These are phyloP conservation scores for Chlorencoelia australis DNA, from an alignment of 2,329 filamentous ascomycete species.

Conservation along the genomic window DNA sequence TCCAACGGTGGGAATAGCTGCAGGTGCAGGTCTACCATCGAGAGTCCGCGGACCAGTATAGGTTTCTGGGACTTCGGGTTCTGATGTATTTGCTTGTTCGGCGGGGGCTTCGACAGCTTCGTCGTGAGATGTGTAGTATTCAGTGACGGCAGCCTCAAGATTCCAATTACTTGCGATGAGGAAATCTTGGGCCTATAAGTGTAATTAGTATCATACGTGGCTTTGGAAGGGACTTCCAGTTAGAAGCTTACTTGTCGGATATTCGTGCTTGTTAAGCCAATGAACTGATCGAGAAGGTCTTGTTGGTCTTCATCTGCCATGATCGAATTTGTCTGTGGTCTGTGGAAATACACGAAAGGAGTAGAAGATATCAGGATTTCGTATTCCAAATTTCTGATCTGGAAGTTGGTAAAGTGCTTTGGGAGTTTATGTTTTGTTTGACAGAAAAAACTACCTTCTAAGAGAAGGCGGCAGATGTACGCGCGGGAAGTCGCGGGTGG, in stretches of 20 bases:
- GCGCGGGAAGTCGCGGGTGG: too few relatives aligned
- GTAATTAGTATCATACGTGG: constrained; percentile 7
- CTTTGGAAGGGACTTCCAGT: too few relatives aligned
- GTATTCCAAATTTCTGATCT: too few relatives aligned
- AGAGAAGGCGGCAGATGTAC: too few relatives aligned
- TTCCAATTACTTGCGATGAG: constrained; percentile 59
- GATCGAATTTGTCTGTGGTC: constrained; percentile 24
- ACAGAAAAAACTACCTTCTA: too few relatives aligned
- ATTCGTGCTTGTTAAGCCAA: constrained; percentile 42
- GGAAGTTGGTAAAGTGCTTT: too few relatives aligned
- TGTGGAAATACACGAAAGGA: constrained; percentile 5
- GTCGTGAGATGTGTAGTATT: constrained; percentile 51
- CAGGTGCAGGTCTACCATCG: constrained; percentile 49
- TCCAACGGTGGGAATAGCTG: constrained; percentile 27
- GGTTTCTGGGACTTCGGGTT: constrained; percentile 25
- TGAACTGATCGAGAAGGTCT: constrained; percentile 43
- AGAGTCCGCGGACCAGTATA: constrained; percentile 54
- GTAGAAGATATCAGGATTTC: too few relatives aligned
- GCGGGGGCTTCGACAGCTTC: constrained; percentile 36
- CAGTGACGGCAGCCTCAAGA: constrained; percentile 48
- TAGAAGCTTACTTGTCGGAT: constrained; percentile 41
- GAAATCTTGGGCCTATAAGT: constrained; percentile 52
- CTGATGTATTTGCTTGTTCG: constrained; percentile 27
- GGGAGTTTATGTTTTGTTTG: too few relatives aligned
- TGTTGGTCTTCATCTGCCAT: constrained; percentile 30